Percentiles rank a stretch among this genome's conserved stretches.
Evolutionary conservation across 495 filamentous ascomycete genomes (phyloP).

Genomic region (Penicillium dipodomyicola): DNA sequence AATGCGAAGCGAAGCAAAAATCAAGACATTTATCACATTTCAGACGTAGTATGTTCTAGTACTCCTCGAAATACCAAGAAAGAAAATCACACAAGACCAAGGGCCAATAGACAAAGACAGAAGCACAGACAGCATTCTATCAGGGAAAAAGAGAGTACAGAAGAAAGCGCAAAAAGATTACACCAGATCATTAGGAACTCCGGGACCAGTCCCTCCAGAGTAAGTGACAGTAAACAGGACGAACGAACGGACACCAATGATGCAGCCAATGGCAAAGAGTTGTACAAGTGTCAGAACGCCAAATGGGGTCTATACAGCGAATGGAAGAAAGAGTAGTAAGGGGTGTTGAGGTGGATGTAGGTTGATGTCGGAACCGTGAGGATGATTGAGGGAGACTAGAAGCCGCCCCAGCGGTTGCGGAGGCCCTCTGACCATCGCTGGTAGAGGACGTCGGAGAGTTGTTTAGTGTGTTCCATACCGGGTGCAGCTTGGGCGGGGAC

Average conservation of each 20-base stretch:
- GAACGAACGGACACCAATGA: conserved; percentile 28
- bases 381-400: conserved; percentile 28
- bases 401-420: conserved; percentile 69
- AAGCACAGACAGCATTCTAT: conserved; percentile 12
- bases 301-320: conserved; percentile 31
- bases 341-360: neutral
- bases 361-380: neutral
- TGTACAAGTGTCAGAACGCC: conserved; percentile 25
- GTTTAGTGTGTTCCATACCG: conserved; percentile 89
- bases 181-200: conserved; percentile 28
- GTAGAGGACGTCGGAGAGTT: conserved; percentile 87
- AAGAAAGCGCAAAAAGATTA: conserved; percentile 22
- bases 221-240: conserved; percentile 10
- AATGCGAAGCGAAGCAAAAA: neutral
- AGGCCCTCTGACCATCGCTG: conserved; percentile 84
- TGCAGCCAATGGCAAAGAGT: conserved; percentile 22
- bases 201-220: conserved; percentile 18
- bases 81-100: neutral
- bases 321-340: conserved; percentile 15
- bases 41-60: conserved; percentile 13
- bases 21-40: conserved; percentile 20
- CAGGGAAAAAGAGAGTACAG: conserved; percentile 4
- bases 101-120: conserved; percentile 12
- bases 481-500: conserved; percentile 52
- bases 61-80: neutral